Evolutionary conservation across 768 basidiomycete genomes (phyloP).

Genomic region (Lactifluus pinguis): DNA sequence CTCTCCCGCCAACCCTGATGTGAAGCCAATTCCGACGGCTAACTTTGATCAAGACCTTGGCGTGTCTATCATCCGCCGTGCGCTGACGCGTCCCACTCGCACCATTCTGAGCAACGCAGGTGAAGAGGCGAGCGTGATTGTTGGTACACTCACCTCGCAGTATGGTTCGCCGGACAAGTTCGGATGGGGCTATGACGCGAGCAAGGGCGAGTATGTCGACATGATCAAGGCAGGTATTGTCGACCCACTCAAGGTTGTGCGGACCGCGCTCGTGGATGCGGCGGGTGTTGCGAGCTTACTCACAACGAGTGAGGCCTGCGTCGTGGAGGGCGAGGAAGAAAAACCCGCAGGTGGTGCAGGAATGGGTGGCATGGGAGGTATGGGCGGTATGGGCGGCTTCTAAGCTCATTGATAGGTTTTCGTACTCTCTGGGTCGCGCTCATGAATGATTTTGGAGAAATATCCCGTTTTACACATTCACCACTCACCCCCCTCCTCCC

Average conservation of each 20-base stretch:
- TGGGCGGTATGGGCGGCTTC: conserved; percentile 49
- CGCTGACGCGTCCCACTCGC: conserved; percentile 73
- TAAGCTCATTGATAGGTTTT: conserved; percentile 18
- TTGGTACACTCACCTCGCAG: conserved; percentile 69
- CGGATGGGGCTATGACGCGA: conserved; percentile 82
- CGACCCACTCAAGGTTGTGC: conserved; percentile 92
- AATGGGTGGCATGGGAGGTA: conserved; percentile 52
- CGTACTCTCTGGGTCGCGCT: neutral
- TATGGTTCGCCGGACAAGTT: conserved; percentile 73
- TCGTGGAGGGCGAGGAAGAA: conserved; percentile 87
- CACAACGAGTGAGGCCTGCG: conserved; percentile 86
- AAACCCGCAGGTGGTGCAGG: conserved; percentile 41
- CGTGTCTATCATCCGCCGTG: conserved; percentile 84
- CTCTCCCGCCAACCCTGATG: conserved; percentile 40
- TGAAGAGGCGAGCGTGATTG: conserved; percentile 88
- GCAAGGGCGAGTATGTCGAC: conserved; percentile 86
- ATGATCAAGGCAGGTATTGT: conserved; percentile 94
- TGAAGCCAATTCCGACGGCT: conserved; percentile 60
- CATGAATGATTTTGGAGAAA: neutral
- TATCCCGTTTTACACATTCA: neutral
- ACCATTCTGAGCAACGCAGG: conserved; percentile 92
- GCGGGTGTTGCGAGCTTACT: conserved; percentile 87
- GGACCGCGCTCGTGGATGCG: conserved; percentile 88
- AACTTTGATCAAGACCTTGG: conserved; percentile 99
- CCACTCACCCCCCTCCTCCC: too few relatives aligned